Conservation (phyloP, 768 basidiomycete genomes). For the Pleurotus ostreatus region DNA sequence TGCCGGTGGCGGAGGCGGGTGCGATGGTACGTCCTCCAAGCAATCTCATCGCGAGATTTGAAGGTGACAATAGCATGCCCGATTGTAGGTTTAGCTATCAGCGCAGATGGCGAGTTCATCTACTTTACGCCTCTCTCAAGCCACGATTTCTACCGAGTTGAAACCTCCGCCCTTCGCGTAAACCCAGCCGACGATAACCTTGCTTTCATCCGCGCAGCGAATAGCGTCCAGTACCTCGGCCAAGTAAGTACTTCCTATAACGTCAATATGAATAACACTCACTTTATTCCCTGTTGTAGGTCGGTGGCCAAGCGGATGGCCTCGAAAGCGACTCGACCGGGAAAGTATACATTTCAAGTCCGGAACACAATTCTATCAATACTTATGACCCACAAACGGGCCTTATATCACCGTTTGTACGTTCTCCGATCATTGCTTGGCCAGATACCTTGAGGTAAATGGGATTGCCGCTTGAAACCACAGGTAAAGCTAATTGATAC, state of each 20-base stretch:
- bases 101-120: constrained; percentile 12
- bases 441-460: constrained; percentile 12
- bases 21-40: constrained; percentile 4
- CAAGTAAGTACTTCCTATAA: constrained; percentile 5
- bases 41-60: neutral
- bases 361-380: constrained; percentile 15
- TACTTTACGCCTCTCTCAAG: constrained; percentile 13
- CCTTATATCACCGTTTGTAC: constrained; percentile 11
- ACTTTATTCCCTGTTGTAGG: neutral
- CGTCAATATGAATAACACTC: neutral
- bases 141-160: constrained; percentile 12
- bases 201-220: constrained; percentile 10
- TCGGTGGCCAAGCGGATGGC: constrained; percentile 15
- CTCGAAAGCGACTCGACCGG: constrained; percentile 14
- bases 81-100: constrained; percentile 1
- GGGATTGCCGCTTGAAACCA: neutral
- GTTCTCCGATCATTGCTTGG: constrained; percentile 15
- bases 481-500: neutral
- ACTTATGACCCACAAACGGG: constrained; percentile 13
- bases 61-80: neutral
- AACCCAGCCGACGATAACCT: constrained; percentile 11
- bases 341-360: constrained; percentile 14
- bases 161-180: constrained; percentile 9
- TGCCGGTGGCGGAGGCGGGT: constrained; percentile 12
- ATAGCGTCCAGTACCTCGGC: constrained; percentile 13